Conservation (phyloP, 352 stramenopile genomes). For the Globisporangium carolinianum region DNA sequence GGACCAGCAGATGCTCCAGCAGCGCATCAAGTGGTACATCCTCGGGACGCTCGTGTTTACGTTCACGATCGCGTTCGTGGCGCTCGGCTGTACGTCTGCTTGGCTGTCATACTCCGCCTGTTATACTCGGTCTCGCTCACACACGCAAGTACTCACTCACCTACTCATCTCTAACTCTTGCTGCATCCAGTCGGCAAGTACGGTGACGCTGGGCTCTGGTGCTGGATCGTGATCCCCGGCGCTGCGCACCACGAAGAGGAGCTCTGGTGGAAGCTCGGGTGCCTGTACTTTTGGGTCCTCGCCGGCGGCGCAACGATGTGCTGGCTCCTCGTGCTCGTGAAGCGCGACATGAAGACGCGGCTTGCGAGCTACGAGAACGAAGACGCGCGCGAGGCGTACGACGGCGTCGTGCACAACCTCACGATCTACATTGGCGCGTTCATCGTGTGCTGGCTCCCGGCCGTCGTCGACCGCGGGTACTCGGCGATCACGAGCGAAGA, state of each 20-base stretch:
- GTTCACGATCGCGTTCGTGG: constrained; percentile 46
- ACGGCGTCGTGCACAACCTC: constrained; percentile 77
- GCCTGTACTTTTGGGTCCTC: constrained; percentile 76
- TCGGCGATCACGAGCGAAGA: constrained; percentile 45
- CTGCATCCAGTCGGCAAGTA: constrained; percentile 39
- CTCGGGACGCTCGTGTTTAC: constrained; percentile 49
- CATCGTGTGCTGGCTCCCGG: constrained; percentile 74
- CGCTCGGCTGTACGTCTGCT: constrained; percentile 24
- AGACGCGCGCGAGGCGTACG: constrained; percentile 67
- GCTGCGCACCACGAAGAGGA: constrained; percentile 29
- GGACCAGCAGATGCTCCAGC: constrained; percentile 78
- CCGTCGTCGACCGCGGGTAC: constrained; percentile 60
- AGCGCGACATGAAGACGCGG: constrained; percentile 70
- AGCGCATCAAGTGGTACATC: constrained; percentile 81
- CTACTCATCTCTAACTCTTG: not conserved
- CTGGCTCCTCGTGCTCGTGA: constrained; percentile 62
- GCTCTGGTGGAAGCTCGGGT: constrained; percentile 67
- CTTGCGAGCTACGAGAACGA: constrained; percentile 71
- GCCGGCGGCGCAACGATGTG: constrained; percentile 42
- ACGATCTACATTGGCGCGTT: constrained; percentile 77
- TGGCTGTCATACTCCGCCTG: not conserved
- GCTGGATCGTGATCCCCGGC: constrained; percentile 56
- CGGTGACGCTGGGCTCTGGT: constrained; percentile 67
- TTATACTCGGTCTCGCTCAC: not conserved
- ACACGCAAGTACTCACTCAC: not conserved